phyloP scores from a whole-genome alignment of 2,329 filamentous ascomycete genomes.

The Nannizzia gypsea region DNA sequence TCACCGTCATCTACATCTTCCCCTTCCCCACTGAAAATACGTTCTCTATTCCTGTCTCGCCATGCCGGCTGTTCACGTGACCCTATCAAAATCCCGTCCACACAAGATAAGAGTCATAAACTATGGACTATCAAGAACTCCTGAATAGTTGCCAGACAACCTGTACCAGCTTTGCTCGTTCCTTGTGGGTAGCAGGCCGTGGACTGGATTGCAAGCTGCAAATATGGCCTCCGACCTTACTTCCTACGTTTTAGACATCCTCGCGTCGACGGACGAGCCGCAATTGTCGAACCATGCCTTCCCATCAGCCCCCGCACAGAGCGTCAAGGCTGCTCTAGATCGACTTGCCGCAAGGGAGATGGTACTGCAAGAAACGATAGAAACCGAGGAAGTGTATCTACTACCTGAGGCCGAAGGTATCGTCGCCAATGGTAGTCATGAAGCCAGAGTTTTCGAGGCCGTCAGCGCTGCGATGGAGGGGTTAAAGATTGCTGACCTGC shows the following conservation, averaged over 20 bases:
- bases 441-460: slow-evolving; percentile 70
- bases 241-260: slow-evolving; percentile 52
- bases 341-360: slow-evolving; percentile 73
- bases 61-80: not conserved
- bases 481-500: slow-evolving; percentile 63
- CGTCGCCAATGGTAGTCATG: slow-evolving; percentile 63
- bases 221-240: slow-evolving; percentile 46
- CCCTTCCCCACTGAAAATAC: not conserved
- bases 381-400: slow-evolving; percentile 63
- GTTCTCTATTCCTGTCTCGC: not conserved
- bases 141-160: no score
- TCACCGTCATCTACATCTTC: no score
- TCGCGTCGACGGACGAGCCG: slow-evolving; percentile 49
- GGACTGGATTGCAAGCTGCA: slow-evolving; percentile 11
- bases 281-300: slow-evolving; percentile 60
- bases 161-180: not conserved
- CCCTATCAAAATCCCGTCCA: not conserved
- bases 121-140: no score
- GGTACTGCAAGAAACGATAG: slow-evolving; percentile 73
- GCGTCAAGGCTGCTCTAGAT: slow-evolving; percentile 79
- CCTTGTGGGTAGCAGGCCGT: not conserved
- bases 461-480: slow-evolving; percentile 62
- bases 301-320: slow-evolving; percentile 51
- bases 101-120: not conserved
- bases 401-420: slow-evolving; percentile 65